phyloP scores from a whole-genome alignment of 257 asterid species.

The Agastache rugosa region DNA sequence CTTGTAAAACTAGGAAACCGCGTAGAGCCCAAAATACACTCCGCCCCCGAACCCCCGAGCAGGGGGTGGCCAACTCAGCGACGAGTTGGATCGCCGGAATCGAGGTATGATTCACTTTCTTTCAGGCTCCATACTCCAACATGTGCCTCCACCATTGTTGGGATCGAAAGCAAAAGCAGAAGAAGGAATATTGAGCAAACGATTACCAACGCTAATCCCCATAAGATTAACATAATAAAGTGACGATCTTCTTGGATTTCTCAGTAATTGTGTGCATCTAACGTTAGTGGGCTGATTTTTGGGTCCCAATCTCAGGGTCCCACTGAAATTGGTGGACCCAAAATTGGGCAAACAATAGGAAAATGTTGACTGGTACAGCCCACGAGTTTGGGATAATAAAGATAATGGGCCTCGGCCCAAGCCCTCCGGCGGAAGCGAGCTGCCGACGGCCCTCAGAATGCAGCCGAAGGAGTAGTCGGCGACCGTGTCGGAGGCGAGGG shows the following conservation, averaged over 20 bases:
- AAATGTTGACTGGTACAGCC: slow-evolving; percentile 62
- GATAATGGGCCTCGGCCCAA: slow-evolving; percentile 83
- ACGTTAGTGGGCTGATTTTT: slow-evolving; percentile 62
- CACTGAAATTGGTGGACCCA: slow-evolving; percentile 61
- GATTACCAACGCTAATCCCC: slow-evolving; percentile 62
- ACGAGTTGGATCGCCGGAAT: no score
- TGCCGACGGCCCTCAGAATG: slow-evolving; percentile 58
- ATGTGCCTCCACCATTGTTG: slow-evolving; percentile 77
- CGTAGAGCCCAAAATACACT: no score
- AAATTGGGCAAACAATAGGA: slow-evolving; percentile 88
- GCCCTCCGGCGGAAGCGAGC: slow-evolving; percentile 72
- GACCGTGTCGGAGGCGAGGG: slow-evolving; percentile 61
- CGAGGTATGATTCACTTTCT: no score
- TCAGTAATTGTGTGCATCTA: slow-evolving; percentile 63
- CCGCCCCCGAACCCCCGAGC: no score
- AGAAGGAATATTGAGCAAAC: slow-evolving; percentile 53
- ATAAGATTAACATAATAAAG: slow-evolving; percentile 72
- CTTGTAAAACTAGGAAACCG: no score
- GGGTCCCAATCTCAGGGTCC: slow-evolving; percentile 73
- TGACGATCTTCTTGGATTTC: slow-evolving; percentile 74
- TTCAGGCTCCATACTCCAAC: no score
- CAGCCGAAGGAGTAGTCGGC: slow-evolving; percentile 69
- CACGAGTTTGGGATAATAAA: slow-evolving; percentile 56
- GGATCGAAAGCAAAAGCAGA: slow-evolving; percentile 68
- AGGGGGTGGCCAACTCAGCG: no score